Evolutionary conservation across 495 filamentous ascomycete species (phyloP).

Genomic region (Xylaria acuta): DNA sequence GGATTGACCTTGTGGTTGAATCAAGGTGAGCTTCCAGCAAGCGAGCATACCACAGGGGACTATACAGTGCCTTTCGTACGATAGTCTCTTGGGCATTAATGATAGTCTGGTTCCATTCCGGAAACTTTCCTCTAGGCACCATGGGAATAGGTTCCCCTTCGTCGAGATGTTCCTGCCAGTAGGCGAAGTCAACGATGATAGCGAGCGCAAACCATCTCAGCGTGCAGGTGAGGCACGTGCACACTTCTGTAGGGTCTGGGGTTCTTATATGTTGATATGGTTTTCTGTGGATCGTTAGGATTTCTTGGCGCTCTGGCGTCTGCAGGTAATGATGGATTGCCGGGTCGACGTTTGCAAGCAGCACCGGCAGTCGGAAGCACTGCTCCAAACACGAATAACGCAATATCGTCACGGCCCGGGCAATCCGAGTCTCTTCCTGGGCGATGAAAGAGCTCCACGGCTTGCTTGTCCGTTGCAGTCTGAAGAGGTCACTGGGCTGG

Average conservation of each 20-base stretch:
- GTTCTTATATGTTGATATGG: conserved; percentile 56
- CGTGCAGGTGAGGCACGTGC: conserved; percentile 60
- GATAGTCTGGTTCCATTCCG: conserved; percentile 55
- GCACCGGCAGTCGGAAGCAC: conserved; percentile 56
- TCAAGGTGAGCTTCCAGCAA: conserved; percentile 59
- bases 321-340: conserved; percentile 42
- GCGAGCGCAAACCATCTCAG: conserved; percentile 60
- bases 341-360: conserved; percentile 48
- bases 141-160: conserved; percentile 57
- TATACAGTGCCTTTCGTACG: conserved; percentile 49
- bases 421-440: conserved; percentile 47
- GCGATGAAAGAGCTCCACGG: conserved; percentile 48
- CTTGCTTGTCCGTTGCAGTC: conserved; percentile 44
- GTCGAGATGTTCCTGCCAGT: conserved; percentile 60
- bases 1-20: conserved; percentile 56
- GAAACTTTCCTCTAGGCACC: conserved; percentile 49
- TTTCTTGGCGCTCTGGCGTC: conserved; percentile 44
- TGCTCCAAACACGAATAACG: conserved; percentile 55
- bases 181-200: conserved; percentile 58
- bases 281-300: conserved; percentile 46
- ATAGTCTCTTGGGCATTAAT: conserved; percentile 45
- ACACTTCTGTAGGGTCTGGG: conserved; percentile 48
- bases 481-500: conserved; percentile 56
- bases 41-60: conserved; percentile 54
- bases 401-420: conserved; percentile 42